Percentiles rank a stretch among this genome's conserved stretches.
Evolutionary conservation across 805 yeast species (phyloP).

Genomic region (Lipomyces yamanashiensis): DNA sequence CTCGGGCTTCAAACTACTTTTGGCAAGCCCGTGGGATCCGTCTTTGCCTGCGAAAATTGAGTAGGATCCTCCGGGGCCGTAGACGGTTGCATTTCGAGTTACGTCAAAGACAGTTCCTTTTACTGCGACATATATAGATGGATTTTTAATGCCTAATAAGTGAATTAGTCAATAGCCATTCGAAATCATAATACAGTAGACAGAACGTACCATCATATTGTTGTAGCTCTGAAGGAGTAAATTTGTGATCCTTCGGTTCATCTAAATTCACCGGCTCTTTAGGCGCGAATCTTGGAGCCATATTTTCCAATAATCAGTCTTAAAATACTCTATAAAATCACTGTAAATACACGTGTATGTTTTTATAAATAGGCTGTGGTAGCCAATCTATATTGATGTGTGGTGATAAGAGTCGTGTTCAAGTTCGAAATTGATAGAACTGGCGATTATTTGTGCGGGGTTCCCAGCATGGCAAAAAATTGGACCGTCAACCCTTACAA

Average conservation of each 20-base stretch:
- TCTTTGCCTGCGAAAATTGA: conserved; percentile 76
- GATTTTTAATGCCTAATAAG: conserved; percentile 47
- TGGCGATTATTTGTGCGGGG: too few species aligned
- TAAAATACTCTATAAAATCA: too few species aligned
- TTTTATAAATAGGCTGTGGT: too few species aligned
- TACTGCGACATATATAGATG: conserved; percentile 70
- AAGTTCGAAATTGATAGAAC: too few species aligned
- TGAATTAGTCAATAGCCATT: background rate
- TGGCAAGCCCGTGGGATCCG: conserved; percentile 75
- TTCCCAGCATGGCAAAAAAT: too few species aligned
- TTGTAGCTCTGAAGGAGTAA: conserved; percentile 52
- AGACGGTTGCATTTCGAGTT: conserved; percentile 62
- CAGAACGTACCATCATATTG: conserved; percentile 52
- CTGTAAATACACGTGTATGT: too few species aligned
- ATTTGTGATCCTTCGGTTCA: conserved; percentile 55
- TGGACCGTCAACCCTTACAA: too few species aligned
- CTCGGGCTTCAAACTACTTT: conserved; percentile 61
- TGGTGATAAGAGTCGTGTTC: too few species aligned
- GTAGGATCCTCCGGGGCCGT: conserved; percentile 79
- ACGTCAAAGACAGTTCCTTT: conserved; percentile 83
- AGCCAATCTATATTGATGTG: too few species aligned
- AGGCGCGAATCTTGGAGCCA: conserved; percentile 52
- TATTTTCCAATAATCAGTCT: background rate
- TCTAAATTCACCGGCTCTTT: conserved; percentile 57
- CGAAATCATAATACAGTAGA: background rate